Evolutionary conservation across 768 basidiomycete genomes (phyloP), one percentile per base, ranked within the genome.

Genomic region (Tylopilus rubrobrunneus): DNA sequence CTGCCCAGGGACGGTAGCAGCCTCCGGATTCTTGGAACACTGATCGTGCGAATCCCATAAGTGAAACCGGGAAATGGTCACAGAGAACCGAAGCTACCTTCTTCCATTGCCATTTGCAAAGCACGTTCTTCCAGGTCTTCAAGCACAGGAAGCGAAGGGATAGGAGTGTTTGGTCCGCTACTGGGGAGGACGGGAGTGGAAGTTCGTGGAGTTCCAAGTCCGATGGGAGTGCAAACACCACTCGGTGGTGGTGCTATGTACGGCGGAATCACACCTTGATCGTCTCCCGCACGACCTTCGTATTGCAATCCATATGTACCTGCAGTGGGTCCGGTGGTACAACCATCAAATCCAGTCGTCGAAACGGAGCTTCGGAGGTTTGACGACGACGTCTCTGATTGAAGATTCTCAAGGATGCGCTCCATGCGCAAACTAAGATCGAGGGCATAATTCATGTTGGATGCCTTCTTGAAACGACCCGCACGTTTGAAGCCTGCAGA

Each of bases 381-480:
- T 11, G 67, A 43, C 2, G 64, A 65, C 1, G 61, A 55, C 0
- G 61, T 59, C 27, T 64, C 59, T 2, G 68, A 68, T 45, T 70
- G 68, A 34, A 70, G 61, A 9, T 36, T 56, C 37, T 69, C 69
- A 17, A 70, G 65, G 25, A 67, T 56, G 37, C 69, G 62, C 17
- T 69, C 67, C 52, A 65, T 63, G 31, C 74, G 71, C 28, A 78
- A 63, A 5, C 74, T 75, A 2, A 80, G 58, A 37, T 71, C 74
- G 39, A 79, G 73, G 21, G 80, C 90, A 61, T 87, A 92, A 66
- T 95, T 96, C 86, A 95, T 85, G 71, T 96, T 96, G 15, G 84
- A 86, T 1, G 92, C 92, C 71, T 96, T 96, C 77, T 96, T 96
- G 78, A 96, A 96, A 21, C 92, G 80, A 31, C 93, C 92, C 5